Evolutionary conservation across 352 stramenopile species (phyloP).

Genomic region (Phytopythium delawarense): DNA sequence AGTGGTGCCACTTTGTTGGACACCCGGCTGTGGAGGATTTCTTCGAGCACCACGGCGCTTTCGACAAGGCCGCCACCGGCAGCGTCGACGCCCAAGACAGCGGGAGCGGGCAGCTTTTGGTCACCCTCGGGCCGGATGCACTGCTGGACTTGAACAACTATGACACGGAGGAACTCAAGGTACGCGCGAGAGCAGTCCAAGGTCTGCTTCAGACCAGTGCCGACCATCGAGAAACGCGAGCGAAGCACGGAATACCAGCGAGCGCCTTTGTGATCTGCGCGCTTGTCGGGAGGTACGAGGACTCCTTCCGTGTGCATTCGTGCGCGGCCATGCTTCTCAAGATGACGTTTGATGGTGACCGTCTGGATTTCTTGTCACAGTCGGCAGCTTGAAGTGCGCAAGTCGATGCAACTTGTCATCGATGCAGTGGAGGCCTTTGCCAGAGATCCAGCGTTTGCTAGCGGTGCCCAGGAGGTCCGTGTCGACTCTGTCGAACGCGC

Average conservation of each 20-base stretch:
- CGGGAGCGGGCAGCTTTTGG: too few relatives aligned
- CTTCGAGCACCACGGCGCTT: conserved; percentile 39
- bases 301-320: neutral
- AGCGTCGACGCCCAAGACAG: too few relatives aligned
- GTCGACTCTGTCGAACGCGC: neutral
- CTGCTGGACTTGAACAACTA: conserved; percentile 27
- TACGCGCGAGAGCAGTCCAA: conserved; percentile 13
- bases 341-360: neutral
- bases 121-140: conserved; percentile 13
- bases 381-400: conserved; percentile 55
- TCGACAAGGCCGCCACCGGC: conserved; percentile 16
- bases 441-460: neutral
- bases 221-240: conserved; percentile 11
- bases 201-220: conserved; percentile 13
- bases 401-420: conserved; percentile 32
- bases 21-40: conserved; percentile 72
- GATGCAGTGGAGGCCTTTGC: conserved; percentile 34
- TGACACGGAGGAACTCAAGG: conserved; percentile 8
- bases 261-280: conserved; percentile 56
- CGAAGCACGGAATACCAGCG: conserved; percentile 17
- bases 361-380: conserved; percentile 16
- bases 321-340: neutral
- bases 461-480: neutral
- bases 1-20: conserved; percentile 61
- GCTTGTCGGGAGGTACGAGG: conserved; percentile 53